Conservation (phyloP, 2,329 filamentous ascomycete genomes). For the Stenocarpella maydis region DNA sequence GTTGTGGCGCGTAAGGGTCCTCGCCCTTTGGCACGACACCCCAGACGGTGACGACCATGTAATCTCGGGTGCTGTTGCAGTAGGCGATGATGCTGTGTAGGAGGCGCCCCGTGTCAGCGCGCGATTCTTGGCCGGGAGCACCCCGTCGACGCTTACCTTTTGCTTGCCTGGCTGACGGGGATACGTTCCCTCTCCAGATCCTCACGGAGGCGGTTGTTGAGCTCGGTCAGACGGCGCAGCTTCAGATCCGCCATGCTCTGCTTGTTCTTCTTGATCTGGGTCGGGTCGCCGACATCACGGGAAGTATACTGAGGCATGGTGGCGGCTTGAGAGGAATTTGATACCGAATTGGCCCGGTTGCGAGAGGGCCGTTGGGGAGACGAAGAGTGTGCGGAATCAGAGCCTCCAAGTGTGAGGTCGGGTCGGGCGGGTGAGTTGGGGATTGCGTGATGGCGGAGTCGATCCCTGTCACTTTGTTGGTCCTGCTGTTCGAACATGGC, state of each 20-base stretch:
- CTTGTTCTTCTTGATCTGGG: conserved; percentile 88
- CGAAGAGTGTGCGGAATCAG: conserved; percentile 28
- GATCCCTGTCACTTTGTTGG: conserved; percentile 25
- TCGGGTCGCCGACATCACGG: conserved; percentile 72
- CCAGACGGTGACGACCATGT: conserved; percentile 99
- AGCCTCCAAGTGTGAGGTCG: conserved; percentile 24
- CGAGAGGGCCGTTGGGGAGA: conserved; percentile 36
- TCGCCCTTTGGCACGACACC: conserved; percentile 92
- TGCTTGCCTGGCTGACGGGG: conserved; percentile 91
- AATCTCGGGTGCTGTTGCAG: conserved; percentile 97
- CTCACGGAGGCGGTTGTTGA: conserved; percentile 95
- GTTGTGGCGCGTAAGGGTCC: conserved; percentile 97
- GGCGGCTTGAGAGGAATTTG: conserved; percentile 40
- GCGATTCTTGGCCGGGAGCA: not conserved
- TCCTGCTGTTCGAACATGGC: conserved; percentile 33
- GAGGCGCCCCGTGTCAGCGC: conserved; percentile 27
- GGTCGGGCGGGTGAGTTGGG: conserved; percentile 29
- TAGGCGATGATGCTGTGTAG: conserved; percentile 92
- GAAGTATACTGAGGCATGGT: conserved; percentile 74
- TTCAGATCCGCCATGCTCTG: conserved; percentile 99
- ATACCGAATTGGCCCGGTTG: conserved; percentile 33
- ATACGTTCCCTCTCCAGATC: conserved; percentile 95
- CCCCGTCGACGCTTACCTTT: conserved; percentile 67
- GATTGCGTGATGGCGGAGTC: conserved; percentile 20
- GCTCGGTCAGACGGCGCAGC: conserved; percentile 92